Evolutionary conservation across 176 grass and related monocot genomes (phyloP), one percentile per base, ranked within the genome.

Genomic region (Bromus sterilis): DNA sequence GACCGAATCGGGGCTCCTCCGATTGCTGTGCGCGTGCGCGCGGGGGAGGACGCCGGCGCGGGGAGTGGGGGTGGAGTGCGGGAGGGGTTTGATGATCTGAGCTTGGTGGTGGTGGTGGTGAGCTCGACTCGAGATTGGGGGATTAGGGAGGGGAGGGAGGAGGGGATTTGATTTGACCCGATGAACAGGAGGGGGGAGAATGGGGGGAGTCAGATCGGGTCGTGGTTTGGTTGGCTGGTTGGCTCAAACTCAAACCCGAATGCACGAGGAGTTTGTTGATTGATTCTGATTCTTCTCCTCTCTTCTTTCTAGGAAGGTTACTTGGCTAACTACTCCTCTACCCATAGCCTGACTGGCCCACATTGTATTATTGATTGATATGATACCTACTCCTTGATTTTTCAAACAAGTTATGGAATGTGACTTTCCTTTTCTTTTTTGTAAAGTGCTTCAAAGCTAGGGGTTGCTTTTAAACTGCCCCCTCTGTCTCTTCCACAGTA

Each of bases 101-200:
- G 68, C 21, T 13, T 23, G 3, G 9, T 21, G 60, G 1, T 14
- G 15, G 11, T n/a, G n/a, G n/a, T n/a, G n/a, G 67, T 42, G 69
- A 73, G 70, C 70, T 73, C 70, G 42, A 16, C 70, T 73, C 70
- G 42, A 16, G 70, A 49, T 49, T 73, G 70, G 70, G 70, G 69
- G 68, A 71, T 71, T 71, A 26, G 36, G 66, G 55, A 56, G 53
- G 53, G 18, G 36, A 20, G 5, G 48, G 20, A 6, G n/a, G 36
- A 15, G 37, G n/a, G 37, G 40, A 44, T 44, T 71, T 71, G 37
- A 46, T 71, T 72, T 20, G 69, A 29, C 2, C 25, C 13, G 69
- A 73, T 73, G 70, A 73, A 49, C 42, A 49, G 67, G 68, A 48
- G 67, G 26, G 66, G 37, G 12, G 36, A 70, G 12, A 39, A 46